These are phyloP conservation scores for Nothophytophthora sp. DNA, from an alignment of 352 stramenopile species.

Conservation along the genomic window DNA sequence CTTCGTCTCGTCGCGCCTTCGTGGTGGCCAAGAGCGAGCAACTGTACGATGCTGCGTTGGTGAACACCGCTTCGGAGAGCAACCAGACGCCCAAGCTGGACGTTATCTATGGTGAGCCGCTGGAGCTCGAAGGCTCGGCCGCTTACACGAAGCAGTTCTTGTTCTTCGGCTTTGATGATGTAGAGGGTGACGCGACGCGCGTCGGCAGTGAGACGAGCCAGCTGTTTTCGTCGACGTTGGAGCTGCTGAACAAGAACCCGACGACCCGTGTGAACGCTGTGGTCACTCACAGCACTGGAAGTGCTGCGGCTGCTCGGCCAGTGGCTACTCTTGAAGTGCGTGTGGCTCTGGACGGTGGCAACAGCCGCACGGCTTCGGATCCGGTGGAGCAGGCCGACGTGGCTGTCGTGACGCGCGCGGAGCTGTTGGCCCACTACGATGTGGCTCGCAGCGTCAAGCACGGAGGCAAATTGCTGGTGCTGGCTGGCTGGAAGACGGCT, in stretches of 20 bases:
- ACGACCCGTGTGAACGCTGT: constrained; percentile 63
- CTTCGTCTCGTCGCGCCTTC: constrained; percentile 54
- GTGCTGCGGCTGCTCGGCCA: constrained; percentile 21
- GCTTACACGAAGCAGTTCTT: constrained; percentile 88
- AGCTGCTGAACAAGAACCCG: constrained; percentile 64
- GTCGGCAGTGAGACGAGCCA: constrained; percentile 25
- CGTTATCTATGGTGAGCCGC: constrained; percentile 48
- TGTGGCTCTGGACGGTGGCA: constrained; percentile 46
- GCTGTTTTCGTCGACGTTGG: constrained; percentile 43
- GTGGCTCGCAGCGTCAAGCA: constrained; percentile 52
- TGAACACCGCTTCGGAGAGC: constrained; percentile 24
- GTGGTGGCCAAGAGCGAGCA: constrained; percentile 83
- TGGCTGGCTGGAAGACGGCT: constrained; percentile 61
- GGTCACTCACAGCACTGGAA: constrained; percentile 48
- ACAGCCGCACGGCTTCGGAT: constrained; percentile 36
- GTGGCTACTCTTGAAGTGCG: constrained; percentile 60
- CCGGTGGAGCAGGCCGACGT: constrained; percentile 61
- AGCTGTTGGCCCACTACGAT: constrained; percentile 55
- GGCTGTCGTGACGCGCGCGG: constrained; percentile 48
- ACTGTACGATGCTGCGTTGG: constrained; percentile 55
- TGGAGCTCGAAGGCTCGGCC: constrained; percentile 42
- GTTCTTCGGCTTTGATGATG: constrained; percentile 88
- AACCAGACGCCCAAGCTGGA: constrained; percentile 57
- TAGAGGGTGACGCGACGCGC: constrained; percentile 54
- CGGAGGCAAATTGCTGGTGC: constrained; percentile 56